These are phyloP conservation scores for Coemansia sp. DNA, from an alignment of 192 early-diverging fungal species.

Conservation along the genomic window DNA sequence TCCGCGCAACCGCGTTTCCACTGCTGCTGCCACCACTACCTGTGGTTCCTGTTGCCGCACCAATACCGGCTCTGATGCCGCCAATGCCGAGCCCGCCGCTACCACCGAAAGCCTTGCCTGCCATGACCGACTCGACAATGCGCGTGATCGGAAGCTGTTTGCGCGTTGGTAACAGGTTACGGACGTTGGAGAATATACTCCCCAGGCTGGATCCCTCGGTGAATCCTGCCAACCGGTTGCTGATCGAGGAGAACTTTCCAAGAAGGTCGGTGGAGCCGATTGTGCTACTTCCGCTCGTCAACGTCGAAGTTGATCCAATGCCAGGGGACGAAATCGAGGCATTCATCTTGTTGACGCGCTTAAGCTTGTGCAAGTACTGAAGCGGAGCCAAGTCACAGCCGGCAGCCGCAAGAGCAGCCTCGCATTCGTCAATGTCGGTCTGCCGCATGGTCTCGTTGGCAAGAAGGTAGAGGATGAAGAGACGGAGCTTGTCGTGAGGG, in stretches of 20 bases:
- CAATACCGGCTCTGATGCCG: constrained; percentile 23
- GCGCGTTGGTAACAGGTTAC: constrained; percentile 89
- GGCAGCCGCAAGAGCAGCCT: constrained; percentile 72
- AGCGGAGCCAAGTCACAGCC: constrained; percentile 78
- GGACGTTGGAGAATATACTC: constrained; percentile 83
- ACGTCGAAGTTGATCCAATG: constrained; percentile 5
- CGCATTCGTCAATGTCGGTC: constrained; percentile 84
- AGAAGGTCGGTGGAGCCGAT: constrained; percentile 42
- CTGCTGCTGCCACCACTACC: constrained; percentile 7
- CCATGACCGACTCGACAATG: constrained; percentile 87
- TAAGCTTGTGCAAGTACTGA: constrained; percentile 79
- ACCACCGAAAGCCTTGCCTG: constrained; percentile 50
- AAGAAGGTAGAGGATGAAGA: constrained; percentile 88
- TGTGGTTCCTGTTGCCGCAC: constrained; percentile 4
- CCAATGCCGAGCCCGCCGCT: constrained; percentile 19
- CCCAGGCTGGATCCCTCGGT: constrained; percentile 73
- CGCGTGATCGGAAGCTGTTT: constrained; percentile 88
- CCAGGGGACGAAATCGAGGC: constrained; percentile 29
- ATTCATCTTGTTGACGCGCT: constrained; percentile 44
- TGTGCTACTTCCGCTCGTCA: constrained; percentile 3
- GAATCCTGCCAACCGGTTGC: constrained; percentile 71
- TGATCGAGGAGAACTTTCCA: constrained; percentile 70
- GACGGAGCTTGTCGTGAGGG: constrained; percentile 85
- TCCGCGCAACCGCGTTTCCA: constrained; percentile 17
- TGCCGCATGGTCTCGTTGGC: constrained; percentile 70